phyloP scores from a whole-genome alignment of 352 stramenopile genomes.

The Pythium aristosporum region DNA sequence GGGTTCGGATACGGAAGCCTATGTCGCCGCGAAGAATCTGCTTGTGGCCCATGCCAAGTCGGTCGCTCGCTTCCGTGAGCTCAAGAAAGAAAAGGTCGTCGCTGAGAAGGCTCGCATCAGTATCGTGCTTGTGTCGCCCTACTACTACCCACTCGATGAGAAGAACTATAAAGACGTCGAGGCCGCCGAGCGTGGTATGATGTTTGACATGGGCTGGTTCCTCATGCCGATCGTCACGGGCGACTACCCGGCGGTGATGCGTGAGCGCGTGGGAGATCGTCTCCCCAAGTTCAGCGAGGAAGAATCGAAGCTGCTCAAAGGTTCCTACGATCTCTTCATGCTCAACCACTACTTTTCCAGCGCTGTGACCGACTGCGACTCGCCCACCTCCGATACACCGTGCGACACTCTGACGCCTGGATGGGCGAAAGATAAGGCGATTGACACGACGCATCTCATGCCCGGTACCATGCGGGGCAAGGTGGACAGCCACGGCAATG shows the following conservation, averaged over 20 bases:
- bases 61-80: conserved; percentile 81
- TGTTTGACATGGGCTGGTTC: conserved; percentile 92
- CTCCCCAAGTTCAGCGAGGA: conserved; percentile 87
- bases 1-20: conserved; percentile 43
- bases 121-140: conserved; percentile 88
- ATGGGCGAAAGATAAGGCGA: conserved; percentile 47
- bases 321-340: conserved; percentile 93
- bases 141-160: conserved; percentile 69
- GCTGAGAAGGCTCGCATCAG: conserved; percentile 77
- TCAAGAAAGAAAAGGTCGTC: conserved; percentile 51
- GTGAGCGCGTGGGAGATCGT: conserved; percentile 59
- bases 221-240: conserved; percentile 86
- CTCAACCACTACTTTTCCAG: conserved; percentile 90
- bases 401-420: conserved; percentile 38
- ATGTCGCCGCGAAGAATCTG: conserved; percentile 85
- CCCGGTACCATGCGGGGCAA: conserved; percentile 56
- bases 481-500: conserved; percentile 34
- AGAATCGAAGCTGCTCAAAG: conserved; percentile 82
- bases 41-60: conserved; percentile 88
- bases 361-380: conserved; percentile 16
- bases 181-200: conserved; percentile 77
- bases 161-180: conserved; percentile 69
- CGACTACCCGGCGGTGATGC: conserved; percentile 93
- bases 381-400: conserved; percentile 51
- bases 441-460: conserved; percentile 52